Evolutionary conservation across 2,329 filamentous ascomycete genomes (phyloP), one percentile per base, ranked within the genome.

Genomic region (Teratosphaeria epicoccoides): DNA sequence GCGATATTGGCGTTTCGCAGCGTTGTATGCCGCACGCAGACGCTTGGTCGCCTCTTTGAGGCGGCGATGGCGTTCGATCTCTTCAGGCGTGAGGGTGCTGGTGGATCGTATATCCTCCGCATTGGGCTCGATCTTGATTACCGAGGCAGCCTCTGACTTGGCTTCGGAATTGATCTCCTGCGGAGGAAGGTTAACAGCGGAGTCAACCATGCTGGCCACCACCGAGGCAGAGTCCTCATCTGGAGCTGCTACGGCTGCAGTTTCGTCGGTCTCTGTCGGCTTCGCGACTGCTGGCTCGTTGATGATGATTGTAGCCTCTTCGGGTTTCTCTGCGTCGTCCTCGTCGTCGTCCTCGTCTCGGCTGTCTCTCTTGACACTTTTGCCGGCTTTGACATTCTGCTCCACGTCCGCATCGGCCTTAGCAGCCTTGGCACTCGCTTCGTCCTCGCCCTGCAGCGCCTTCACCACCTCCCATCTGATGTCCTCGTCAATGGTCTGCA

Each of bases 1-100:
- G 47, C 91, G 87, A 68, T 96, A 97, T 1, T 82, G 78, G 45
- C 87, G 83, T 72, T 95, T 95, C 25, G 90, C 89, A 5, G 79
- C 73, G 52, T 91, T 77, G 68, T 95, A 95, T 23, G 88, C 85
- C 3, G 81, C 78, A 66, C 95, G 91, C 66, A 97, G 80, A 2
- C 61, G 59, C 51, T 73, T 74, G 26, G 74, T 70, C 17, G 72
- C 73, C 28, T 68, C 65, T 47, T 72, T 69, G 3, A 76, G 66
- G 11, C 64, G 62, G 24, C 55, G 51, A 5, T 60, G 51, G 23
- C 63, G 63, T 25, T 66, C 63, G 24, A 47, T 17, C 14, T 56
- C 54, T 45, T 46, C 46, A 4, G 50, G 26, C 11, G 52, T 29
- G 3, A 52, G 26, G 24, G 28, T n/a, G 37, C 49, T 50, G 10